Evolutionary conservation across 2,329 filamentous ascomycete species (phyloP), one percentile per base, ranked within the genome.

Genomic region (Aureobasidium sp.): DNA sequence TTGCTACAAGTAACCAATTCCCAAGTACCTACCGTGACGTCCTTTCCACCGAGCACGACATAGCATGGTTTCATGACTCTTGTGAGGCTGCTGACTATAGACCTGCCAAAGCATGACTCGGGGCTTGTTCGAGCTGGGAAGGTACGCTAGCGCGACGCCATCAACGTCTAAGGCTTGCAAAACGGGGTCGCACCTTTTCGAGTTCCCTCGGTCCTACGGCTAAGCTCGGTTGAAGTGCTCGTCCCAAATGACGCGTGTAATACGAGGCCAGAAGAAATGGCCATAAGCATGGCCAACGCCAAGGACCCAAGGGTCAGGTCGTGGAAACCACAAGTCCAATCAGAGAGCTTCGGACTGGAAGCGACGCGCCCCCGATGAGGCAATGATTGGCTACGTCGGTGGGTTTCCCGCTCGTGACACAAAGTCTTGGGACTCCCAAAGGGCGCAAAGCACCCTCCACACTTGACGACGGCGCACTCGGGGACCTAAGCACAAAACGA

Each of bases 91-190:
- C n/a, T 57, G 25, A 48, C 17, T 15, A 37, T 2, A n/a, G n/a
- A 58, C 55, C 55, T 48, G 41, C 42, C 55, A 58, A 58, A 44
- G 37, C 41, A 48, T 58, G 55, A 58, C 55, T 58, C 55, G 55
- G 22, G 29, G 55, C n/a, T 34, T 29, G 39, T n/a, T 22, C n/a
- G 53, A 47, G 29, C 12, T 27, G 22, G 27, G 27, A 44, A 8
- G 27, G 53, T 45, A 36, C 53, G 39, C 53, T 57, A 57, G 36
- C 12, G 9, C 39, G 25, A 39, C 53, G 41, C 41, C 53, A 45
- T 45, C 53, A 57, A 57, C 39, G 53, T 45, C 53, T 57, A 57
- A 57, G 53, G 53, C 53, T 57, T 57, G 53, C 41, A 15, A 34
- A 22, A 57, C 36, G 36, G 52, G 52, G 52, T 55, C 22, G 53